phyloP scores from a whole-genome alignment of 148 eudicot species.

The Vaccinium myrtillus region DNA sequence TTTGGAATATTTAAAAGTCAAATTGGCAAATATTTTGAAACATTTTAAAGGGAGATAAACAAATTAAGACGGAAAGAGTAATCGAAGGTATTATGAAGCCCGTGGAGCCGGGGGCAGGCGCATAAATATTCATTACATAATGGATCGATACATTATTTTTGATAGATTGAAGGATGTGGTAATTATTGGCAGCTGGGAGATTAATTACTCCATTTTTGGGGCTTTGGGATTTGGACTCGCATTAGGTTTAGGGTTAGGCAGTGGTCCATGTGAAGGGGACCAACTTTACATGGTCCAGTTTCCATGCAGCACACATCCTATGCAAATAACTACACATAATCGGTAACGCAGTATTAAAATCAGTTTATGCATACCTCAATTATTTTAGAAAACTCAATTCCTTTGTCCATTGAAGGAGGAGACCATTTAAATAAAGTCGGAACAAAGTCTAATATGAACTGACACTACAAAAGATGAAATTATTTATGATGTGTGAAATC shows the following conservation, averaged over 20 bases:
- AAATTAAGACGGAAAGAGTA: too few relatives aligned
- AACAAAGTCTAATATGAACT: too few relatives aligned
- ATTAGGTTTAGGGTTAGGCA: background rate
- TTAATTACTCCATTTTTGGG: background rate
- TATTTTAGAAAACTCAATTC: background rate
- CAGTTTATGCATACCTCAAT: background rate
- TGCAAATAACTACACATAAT: too few relatives aligned
- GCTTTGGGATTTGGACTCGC: background rate
- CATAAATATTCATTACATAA: background rate
- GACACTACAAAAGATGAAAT: too few relatives aligned
- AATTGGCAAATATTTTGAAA: too few relatives aligned
- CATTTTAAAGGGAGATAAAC: too few relatives aligned
- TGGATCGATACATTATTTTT: too few relatives aligned
- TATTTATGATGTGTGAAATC: too few relatives aligned
- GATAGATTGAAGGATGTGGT: background rate
- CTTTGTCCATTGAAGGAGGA: background rate
- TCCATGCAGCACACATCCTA: background rate
- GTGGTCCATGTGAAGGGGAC: background rate
- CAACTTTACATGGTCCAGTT: background rate
- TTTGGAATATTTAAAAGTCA: too few relatives aligned
- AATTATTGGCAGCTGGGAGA: background rate
- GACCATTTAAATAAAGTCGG: too few relatives aligned
- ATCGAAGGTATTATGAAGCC: too few relatives aligned
- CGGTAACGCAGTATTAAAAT: background rate
- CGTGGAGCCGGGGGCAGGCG: too few relatives aligned